phyloP scores from a whole-genome alignment of 768 basidiomycete species.

The Boletellus emodensis region DNA sequence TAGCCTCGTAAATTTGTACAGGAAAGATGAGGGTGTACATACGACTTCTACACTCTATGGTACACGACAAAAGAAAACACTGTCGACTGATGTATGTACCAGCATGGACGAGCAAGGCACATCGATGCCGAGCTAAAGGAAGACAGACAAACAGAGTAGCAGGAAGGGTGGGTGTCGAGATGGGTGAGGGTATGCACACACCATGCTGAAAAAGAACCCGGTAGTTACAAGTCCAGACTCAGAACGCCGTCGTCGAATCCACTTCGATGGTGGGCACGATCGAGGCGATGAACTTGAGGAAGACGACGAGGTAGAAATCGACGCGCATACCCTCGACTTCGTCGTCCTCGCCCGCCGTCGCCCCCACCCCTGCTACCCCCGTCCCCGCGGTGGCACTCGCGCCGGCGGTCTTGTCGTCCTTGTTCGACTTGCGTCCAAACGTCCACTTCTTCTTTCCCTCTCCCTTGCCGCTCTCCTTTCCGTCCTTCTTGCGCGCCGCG shows the following conservation, averaged over 20 bases:
- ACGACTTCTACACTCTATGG: slow-evolving; percentile 22
- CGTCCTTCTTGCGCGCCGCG: slow-evolving; percentile 51
- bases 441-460: slow-evolving; percentile 77
- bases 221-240: slow-evolving; percentile 9
- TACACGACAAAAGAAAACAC: slow-evolving; percentile 8
- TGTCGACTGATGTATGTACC: not conserved
- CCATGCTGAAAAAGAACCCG: not conserved
- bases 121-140: not conserved
- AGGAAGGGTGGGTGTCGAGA: not conserved
- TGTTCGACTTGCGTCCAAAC: slow-evolving; percentile 67
- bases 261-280: slow-evolving; percentile 99
- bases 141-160: not conserved
- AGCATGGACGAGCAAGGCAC: not conserved
- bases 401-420: slow-evolving; percentile 44
- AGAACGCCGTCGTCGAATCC: slow-evolving; percentile 82
- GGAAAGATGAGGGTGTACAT: slow-evolving; percentile 19
- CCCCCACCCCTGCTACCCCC: too few species aligned
- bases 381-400: not conserved
- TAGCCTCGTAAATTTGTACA: slow-evolving; percentile 8
- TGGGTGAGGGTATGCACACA: slow-evolving; percentile 13
- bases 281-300: slow-evolving; percentile 98
- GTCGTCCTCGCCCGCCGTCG: slow-evolving; percentile 31
- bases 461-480: slow-evolving; percentile 51
- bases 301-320: slow-evolving; percentile 96
- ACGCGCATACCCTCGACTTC: slow-evolving; percentile 92